Evolutionary conservation across 768 basidiomycete genomes (phyloP).

Genomic region (Lentinula sp.): DNA sequence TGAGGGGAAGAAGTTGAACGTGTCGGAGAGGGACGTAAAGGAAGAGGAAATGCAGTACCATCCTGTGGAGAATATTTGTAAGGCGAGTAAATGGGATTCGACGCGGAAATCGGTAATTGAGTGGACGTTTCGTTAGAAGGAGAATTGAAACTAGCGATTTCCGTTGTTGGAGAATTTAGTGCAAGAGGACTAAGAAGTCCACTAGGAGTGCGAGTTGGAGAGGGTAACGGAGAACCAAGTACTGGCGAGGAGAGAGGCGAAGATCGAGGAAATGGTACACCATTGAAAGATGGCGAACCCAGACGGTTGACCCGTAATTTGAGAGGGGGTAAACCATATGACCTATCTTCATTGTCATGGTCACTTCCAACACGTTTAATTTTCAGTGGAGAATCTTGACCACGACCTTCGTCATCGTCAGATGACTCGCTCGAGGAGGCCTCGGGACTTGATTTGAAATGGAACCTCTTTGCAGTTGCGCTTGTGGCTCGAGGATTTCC

Average conservation of each 20-base stretch:
- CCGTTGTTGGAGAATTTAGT: neutral
- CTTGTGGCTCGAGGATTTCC: conserved; percentile 3
- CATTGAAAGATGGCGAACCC: conserved; percentile 2
- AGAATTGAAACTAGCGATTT: conserved; percentile 14
- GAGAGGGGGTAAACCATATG: conserved; percentile 11
- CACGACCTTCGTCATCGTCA: conserved; percentile 15
- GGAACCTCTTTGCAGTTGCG: conserved; percentile 21
- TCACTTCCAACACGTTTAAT: conserved; percentile 3
- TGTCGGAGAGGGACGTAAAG: conserved; percentile 12
- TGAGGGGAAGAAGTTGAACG: conserved; percentile 30
- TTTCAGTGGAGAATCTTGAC: conserved; percentile 15
- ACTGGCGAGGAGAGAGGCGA: conserved; percentile 3
- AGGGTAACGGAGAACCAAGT: conserved; percentile 9
- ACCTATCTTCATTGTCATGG: conserved; percentile 11
- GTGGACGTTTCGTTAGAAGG: conserved; percentile 8
- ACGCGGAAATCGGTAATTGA: conserved; percentile 5
- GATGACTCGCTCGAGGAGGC: conserved; percentile 13
- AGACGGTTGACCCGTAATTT: conserved; percentile 12
- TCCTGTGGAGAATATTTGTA: conserved; percentile 31
- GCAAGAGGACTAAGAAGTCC: neutral
- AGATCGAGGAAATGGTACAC: conserved; percentile 14
- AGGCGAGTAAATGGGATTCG: conserved; percentile 26
- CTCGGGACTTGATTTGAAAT: conserved; percentile 23
- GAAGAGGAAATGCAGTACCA: conserved; percentile 13
- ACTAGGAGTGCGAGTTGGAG: conserved; percentile 3